phyloP scores from a whole-genome alignment of 2,329 filamentous ascomycete genomes.

The Fusarium brevicatenulatum region DNA sequence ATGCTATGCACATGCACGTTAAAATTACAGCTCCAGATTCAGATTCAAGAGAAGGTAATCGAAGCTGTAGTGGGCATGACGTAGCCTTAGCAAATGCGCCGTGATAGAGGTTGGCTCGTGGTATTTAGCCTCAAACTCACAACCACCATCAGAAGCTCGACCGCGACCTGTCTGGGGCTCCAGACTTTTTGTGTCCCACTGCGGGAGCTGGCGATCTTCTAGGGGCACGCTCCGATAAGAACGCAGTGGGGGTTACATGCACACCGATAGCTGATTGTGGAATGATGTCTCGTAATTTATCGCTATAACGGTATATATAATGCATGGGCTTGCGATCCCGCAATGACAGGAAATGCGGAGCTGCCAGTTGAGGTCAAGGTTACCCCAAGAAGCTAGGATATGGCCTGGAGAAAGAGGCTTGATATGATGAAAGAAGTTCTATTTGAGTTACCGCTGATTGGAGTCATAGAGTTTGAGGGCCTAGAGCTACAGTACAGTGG shows the following conservation, averaged over 20 bases:
- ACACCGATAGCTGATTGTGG: conserved; percentile 39
- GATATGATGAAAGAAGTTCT: conserved; percentile 11
- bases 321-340: conserved; percentile 12
- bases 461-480: not conserved
- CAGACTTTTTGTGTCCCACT: conserved; percentile 37
- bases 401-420: conserved; percentile 14
- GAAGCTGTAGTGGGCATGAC: conserved; percentile 29
- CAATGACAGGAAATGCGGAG: conserved; percentile 16
- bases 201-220: conserved; percentile 26
- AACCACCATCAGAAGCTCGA: conserved; percentile 3
- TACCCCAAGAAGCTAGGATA: conserved; percentile 19
- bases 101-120: conserved; percentile 29
- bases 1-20: not conserved
- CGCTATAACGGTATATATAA: conserved; percentile 14
- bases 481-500: not conserved
- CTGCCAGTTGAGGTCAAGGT: conserved; percentile 16
- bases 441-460: not conserved
- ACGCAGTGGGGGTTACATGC: conserved; percentile 32
- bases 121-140: conserved; percentile 11
- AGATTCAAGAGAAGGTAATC: not conserved
- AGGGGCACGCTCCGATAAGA: conserved; percentile 24
- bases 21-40: conserved; percentile 20
- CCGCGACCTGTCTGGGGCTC: conserved; percentile 25
- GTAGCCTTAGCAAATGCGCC: conserved; percentile 22
- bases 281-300: conserved; percentile 1